Evolutionary conservation across 2,329 filamentous ascomycete species (phyloP).

Genomic region (Cercospora sesami): DNA sequence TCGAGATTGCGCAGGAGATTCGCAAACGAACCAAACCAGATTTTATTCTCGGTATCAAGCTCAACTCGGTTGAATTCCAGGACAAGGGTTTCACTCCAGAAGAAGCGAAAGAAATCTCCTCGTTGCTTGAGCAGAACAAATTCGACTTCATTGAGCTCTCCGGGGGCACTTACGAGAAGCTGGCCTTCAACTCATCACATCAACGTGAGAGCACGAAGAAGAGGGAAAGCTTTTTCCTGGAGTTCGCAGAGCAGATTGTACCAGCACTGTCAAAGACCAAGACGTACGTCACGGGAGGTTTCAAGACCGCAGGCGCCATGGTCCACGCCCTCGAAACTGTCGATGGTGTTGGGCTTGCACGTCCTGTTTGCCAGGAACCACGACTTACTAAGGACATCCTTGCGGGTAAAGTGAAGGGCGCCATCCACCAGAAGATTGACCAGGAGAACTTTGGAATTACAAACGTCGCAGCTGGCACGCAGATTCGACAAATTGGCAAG

Average conservation of each 20-base stretch:
- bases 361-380: constrained; percentile 56
- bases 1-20: constrained; percentile 44
- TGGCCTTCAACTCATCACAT: constrained; percentile 54
- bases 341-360: constrained; percentile 61
- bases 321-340: constrained; percentile 56
- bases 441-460: constrained; percentile 56
- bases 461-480: constrained; percentile 50
- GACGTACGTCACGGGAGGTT: constrained; percentile 60
- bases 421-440: constrained; percentile 48
- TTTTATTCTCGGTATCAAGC: constrained; percentile 58
- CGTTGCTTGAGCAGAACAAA: constrained; percentile 48
- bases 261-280: constrained; percentile 54
- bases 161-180: constrained; percentile 60
- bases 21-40: constrained; percentile 40
- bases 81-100: constrained; percentile 54
- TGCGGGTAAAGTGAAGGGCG: constrained; percentile 48
- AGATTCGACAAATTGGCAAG: constrained; percentile 56
- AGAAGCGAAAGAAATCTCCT: constrained; percentile 46
- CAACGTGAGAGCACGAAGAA: constrained; percentile 57
- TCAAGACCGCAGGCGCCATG: constrained; percentile 59
- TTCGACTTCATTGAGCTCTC: constrained; percentile 62
- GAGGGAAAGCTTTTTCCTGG: constrained; percentile 56
- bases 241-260: constrained; percentile 59
- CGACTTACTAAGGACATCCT: constrained; percentile 50
- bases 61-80: constrained; percentile 59